Base-by-base conservation (phyloP, 164 flowering plant species). In the Annona squamosa region DNA sequence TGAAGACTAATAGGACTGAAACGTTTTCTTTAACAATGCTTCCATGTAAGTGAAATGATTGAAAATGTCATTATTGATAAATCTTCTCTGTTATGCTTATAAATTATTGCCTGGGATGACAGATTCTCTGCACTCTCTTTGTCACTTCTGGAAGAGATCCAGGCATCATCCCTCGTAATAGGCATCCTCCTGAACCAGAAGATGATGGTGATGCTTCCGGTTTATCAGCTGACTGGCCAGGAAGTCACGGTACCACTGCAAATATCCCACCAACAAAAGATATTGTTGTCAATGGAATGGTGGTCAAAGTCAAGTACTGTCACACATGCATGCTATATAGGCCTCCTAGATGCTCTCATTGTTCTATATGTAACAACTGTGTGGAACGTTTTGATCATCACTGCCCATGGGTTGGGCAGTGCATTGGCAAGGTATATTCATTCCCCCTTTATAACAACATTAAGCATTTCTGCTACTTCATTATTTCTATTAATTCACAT, bases 361-460 rank as follows among this genome's bases (percentile, higher is more conserved):
- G 93, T 75, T 89, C 93, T 37, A 85, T 87, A 69, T 89, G 92
- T 75, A 85, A 87, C 68, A 89, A 89, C 72, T 89, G 90, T 70
- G 91, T 90, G 46, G 87, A 90, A 75, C 87, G 88, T n/a, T 90
- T 90, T 81, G 95, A 90, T 84, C 91, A 89, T 74, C 95, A 90
- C 69, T 90, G 95, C 74, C 95, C 92, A 13, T 90, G 95, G 95
- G 90, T 89, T 48, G 95, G 95, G 16, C 95, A 90, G 71, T 90
- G 95, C 77, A 87, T 90, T 70, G 95, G 90, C 42, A 81, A 77
- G 91, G 89, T 86, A 79, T 52, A 65, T 17, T 71, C 75, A 12
- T 41, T 45, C 44, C 44, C 16, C 6, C 45, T 43, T 10, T 18
- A 56, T 44, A 26, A 42, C 16, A 6, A 6, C 16, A 6, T 56